Evolutionary conservation across 2,329 filamentous ascomycete species (phyloP), one percentile per base, ranked within the genome.

Genomic region (Seiridium unicorne): DNA sequence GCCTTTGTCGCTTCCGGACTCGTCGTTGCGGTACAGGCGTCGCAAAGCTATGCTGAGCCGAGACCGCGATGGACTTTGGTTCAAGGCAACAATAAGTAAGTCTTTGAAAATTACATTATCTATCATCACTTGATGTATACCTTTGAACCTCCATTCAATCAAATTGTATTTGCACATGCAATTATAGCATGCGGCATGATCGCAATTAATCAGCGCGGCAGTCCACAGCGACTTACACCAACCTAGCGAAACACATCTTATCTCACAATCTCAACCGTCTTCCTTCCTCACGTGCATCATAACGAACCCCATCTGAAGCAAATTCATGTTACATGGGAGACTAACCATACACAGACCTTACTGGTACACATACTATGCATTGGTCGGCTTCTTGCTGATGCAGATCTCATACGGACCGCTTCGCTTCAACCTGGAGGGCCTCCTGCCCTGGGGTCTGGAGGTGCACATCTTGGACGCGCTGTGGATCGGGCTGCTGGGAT

Each of bases 401-500:
- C 64, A 66, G 61, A 62, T 66, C 47, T 36, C 63, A 8, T 62
- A 66, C 61, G 57, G 64, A 4, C 62, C 62, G 6, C 54, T 63
- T n/a, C 49, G 38, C 3, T 60, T 46, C 51, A 55, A 61, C n/a
- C 53, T 63, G 44, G 60, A 62, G 57, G 59, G 60, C 32, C 48
- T 70, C 60, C 47, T 70, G 61, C 67, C 69, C 54, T 63, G 67
- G 47, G 71, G 70, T 57, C 66, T 74, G 61, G 72, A 78, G 60
- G 72, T 75, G 60, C 68, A 70, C 55, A 72, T 81, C 40, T 70
- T 81, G 51, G 81, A 82, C 71, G 71, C 73, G 40, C 66, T 82
- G 53, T 82, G 80, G 77, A 73, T 82, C 53, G 75, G 76, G 46
- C 74, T 82, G n/a, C 68, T 82, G 46, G 73, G 73, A 18, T 65